Evolutionary conservation across 2,329 filamentous ascomycete species (phyloP).

Genomic region (Penicillium brasilianum): DNA sequence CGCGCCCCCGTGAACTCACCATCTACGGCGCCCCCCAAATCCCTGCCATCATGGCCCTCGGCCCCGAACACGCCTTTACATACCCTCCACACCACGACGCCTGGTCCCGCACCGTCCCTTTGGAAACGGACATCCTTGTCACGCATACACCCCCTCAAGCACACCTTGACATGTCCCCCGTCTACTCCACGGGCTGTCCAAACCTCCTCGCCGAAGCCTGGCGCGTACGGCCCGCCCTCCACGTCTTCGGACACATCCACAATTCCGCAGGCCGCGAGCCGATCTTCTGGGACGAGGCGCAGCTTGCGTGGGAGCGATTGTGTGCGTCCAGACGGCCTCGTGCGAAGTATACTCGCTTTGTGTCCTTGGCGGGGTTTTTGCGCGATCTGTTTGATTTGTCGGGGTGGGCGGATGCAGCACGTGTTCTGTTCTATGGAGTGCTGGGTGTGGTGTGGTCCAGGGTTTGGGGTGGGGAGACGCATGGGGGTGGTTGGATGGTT

Average conservation of each 20-base stretch:
- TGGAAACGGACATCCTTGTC: slow-evolving; percentile 75
- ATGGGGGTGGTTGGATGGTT: slow-evolving; percentile 57
- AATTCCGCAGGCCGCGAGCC: slow-evolving; percentile 72
- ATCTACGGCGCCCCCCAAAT: slow-evolving; percentile 85
- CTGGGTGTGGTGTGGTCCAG: slow-evolving; percentile 64
- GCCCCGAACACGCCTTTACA: slow-evolving; percentile 75
- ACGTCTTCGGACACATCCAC: slow-evolving; percentile 87
- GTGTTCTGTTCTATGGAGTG: slow-evolving; percentile 59
- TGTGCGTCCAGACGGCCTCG: slow-evolving; percentile 46
- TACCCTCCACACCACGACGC: slow-evolving; percentile 69
- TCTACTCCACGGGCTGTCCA: slow-evolving; percentile 72
- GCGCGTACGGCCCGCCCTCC: slow-evolving; percentile 73
- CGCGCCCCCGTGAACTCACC: slow-evolving; percentile 60
- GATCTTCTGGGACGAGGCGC: slow-evolving; percentile 75
- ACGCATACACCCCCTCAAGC: slow-evolving; percentile 80
- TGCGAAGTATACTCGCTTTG: slow-evolving; percentile 31
- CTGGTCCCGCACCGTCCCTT: slow-evolving; percentile 74
- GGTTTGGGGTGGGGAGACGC: slow-evolving; percentile 60
- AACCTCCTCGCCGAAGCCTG: slow-evolving; percentile 73
- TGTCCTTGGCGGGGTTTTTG: slow-evolving; percentile 35
- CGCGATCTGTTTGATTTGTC: slow-evolving; percentile 44
- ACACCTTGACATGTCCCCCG: slow-evolving; percentile 63
- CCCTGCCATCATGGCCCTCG: slow-evolving; percentile 69
- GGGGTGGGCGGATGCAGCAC: slow-evolving; percentile 55
- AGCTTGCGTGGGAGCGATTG: slow-evolving; percentile 73